These are phyloP conservation scores for Inonotus hispidus DNA, from an alignment of 1,284 basidiomycete species.

Conservation along the genomic window DNA sequence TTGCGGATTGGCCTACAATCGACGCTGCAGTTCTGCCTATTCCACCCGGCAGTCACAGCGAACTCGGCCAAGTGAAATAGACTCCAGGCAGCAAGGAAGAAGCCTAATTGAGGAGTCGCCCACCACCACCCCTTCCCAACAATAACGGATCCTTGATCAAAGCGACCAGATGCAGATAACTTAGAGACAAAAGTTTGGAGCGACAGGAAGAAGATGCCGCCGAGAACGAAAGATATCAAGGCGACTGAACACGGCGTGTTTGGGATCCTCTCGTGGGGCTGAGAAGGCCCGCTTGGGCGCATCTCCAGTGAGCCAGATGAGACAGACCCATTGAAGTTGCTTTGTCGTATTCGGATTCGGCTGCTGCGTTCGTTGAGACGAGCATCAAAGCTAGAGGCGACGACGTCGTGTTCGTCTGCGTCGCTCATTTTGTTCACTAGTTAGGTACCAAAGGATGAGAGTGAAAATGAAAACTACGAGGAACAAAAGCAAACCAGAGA, in stretches of 20 bases:
- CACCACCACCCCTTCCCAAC: slow-evolving; percentile 42
- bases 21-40: slow-evolving; percentile 85
- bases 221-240: slow-evolving; percentile 71
- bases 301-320: slow-evolving; percentile 45
- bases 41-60: slow-evolving; percentile 94
- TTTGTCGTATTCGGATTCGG: neutral
- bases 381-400: slow-evolving; percentile 35
- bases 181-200: slow-evolving; percentile 41
- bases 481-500: neutral
- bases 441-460: neutral
- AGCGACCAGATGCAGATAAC: slow-evolving; percentile 28
- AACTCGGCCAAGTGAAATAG: slow-evolving; percentile 94
- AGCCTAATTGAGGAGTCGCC: slow-evolving; percentile 72
- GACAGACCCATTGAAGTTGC: neutral
- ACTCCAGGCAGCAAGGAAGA: slow-evolving; percentile 78
- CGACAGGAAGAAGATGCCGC: slow-evolving; percentile 55
- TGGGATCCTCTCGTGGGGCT: slow-evolving; percentile 61
- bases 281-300: slow-evolving; percentile 34
- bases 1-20: slow-evolving; percentile 65
- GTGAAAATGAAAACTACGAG: neutral
- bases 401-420: neutral
- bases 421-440: neutral
- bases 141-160: slow-evolving; percentile 7
- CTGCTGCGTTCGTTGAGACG: slow-evolving; percentile 40
- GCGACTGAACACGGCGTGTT: slow-evolving; percentile 78